Evolutionary conservation across 2,329 filamentous ascomycete species (phyloP).

Genomic region (Aspergillus costaricaensis): DNA sequence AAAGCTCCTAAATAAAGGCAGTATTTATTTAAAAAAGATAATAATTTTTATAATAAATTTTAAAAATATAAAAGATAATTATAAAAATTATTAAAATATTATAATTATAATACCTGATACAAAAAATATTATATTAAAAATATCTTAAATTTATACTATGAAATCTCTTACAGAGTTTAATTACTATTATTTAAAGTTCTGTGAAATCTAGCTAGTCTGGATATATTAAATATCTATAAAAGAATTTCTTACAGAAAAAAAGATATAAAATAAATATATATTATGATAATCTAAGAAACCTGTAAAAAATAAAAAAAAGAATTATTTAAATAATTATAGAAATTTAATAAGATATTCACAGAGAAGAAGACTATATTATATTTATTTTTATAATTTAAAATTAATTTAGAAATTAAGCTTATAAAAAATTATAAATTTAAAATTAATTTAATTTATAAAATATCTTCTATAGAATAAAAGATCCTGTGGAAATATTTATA

Average conservation of each 20-base stretch:
- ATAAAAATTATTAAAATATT: background rate
- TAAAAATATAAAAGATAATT: background rate
- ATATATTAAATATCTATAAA: background rate
- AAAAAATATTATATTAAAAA: background rate
- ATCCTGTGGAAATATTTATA: background rate
- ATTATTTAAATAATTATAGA: background rate
- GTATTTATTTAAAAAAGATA: too few relatives aligned
- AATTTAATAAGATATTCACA: background rate
- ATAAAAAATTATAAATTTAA: background rate
- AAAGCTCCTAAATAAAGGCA: too few relatives aligned
- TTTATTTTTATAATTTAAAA: background rate
- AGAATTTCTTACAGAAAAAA: background rate
- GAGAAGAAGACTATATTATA: background rate
- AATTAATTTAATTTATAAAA: background rate
- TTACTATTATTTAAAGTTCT: background rate
- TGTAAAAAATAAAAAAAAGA: background rate
- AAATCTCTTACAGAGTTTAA: background rate
- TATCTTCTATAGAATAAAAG: background rate
- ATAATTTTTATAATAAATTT: background rate
- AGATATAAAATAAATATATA: background rate
- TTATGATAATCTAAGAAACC: background rate
- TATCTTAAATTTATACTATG: background rate
- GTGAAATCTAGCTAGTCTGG: background rate
- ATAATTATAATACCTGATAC: background rate
- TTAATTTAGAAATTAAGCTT: background rate